phyloP scores from a whole-genome alignment of 164 flowering plant species.

The Platanus orientalis region DNA sequence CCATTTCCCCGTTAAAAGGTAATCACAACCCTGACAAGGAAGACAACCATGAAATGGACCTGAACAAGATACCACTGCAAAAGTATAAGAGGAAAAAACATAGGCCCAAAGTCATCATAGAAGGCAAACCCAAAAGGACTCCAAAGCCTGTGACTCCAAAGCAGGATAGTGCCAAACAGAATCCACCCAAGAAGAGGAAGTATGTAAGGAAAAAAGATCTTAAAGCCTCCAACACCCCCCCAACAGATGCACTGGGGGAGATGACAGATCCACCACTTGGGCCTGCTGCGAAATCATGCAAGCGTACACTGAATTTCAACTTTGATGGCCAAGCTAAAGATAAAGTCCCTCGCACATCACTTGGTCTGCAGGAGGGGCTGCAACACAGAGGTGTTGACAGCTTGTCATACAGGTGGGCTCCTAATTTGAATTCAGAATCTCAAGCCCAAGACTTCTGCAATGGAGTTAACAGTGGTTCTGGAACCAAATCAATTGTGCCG shows the following conservation, averaged over 20 bases:
- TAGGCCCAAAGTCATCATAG: constrained; percentile 72
- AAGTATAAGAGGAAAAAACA: constrained; percentile 59
- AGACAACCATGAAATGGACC: constrained; percentile 20
- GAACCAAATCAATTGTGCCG: constrained; percentile 5
- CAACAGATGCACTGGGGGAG: constrained; percentile 8
- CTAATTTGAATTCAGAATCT: constrained; percentile 14
- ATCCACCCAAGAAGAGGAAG: constrained; percentile 14
- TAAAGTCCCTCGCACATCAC: background rate
- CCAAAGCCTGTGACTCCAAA: constrained; percentile 30
- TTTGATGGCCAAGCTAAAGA: constrained; percentile 24
- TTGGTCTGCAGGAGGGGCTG: background rate
- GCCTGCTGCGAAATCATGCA: constrained; percentile 36
- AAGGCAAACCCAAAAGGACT: constrained; percentile 50
- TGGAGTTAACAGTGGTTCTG: background rate
- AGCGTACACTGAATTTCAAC: constrained; percentile 54
- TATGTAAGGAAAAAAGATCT: constrained; percentile 12
- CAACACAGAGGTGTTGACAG: constrained; percentile 1
- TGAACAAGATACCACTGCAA: constrained; percentile 43
- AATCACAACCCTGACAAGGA: constrained; percentile 30
- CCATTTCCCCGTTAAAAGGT: constrained; percentile 22
- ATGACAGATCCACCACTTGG: constrained; percentile 6
- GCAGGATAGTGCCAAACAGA: constrained; percentile 10
- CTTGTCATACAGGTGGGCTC: constrained; percentile 7
- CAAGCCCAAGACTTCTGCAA: constrained; percentile 19
- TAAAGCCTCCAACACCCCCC: constrained; percentile 10